Evolutionary conservation across 139 green algal species (phyloP).

Genomic region (Haematococcus sp.): DNA sequence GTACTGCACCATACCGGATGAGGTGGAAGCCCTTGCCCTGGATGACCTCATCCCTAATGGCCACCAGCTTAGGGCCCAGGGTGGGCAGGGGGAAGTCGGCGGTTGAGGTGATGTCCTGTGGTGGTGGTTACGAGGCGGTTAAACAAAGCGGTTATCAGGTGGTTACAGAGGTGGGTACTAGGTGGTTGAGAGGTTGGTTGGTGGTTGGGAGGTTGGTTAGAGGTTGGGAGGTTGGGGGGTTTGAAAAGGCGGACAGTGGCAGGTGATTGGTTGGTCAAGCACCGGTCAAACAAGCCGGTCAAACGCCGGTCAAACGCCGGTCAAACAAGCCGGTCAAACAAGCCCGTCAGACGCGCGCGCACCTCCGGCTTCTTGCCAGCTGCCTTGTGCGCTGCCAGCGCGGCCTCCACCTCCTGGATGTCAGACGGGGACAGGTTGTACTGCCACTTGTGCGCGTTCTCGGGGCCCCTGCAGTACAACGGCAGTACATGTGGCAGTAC

Average conservation of each 20-base stretch:
- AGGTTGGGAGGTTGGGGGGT: too few species aligned
- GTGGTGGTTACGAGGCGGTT: too few species aligned
- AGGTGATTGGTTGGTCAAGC: too few species aligned
- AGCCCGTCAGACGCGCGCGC: too few species aligned
- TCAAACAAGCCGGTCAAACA: neutral
- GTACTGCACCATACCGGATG: too few species aligned
- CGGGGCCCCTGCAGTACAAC: neutral
- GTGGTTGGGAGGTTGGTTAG: too few species aligned
- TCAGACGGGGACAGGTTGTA: conserved; percentile 2
- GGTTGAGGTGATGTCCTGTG: neutral
- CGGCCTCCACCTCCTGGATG: conserved; percentile 6
- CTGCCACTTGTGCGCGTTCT: conserved; percentile 19
- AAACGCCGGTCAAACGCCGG: too few species aligned
- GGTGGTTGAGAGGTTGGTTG: too few species aligned
- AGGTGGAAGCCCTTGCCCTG: conserved; percentile 42
- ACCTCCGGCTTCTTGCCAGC: neutral
- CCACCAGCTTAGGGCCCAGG: conserved; percentile 30
- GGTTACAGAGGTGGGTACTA: too few species aligned
- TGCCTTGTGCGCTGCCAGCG: neutral
- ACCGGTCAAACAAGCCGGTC: neutral
- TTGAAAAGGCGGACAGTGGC: too few species aligned
- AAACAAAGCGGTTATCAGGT: too few species aligned
- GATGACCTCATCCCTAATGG: conserved; percentile 31
- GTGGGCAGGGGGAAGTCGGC: conserved; percentile 32
- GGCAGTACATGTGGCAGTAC: too few species aligned